Evolutionary conservation across 768 basidiomycete species (phyloP), one percentile per base, ranked within the genome.

Genomic region (Hygrocybe coccinea): DNA sequence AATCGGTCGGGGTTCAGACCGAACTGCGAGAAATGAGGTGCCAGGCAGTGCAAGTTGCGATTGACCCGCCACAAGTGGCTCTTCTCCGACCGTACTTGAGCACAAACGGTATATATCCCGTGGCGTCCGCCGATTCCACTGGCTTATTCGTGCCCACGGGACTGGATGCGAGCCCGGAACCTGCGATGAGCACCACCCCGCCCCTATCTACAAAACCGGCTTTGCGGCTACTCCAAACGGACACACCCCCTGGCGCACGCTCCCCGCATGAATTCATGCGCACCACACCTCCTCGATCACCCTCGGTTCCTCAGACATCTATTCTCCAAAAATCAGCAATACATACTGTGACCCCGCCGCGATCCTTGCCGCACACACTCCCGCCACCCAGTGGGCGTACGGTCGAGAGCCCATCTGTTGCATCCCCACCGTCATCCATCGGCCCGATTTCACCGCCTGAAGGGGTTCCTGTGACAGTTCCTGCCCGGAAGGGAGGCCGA

Each of bases 1-100:
- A 76, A 52, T 77, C 80, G 37, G 74, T 82, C 59, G 89, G 85
- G 56, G 81, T 89, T 56, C 91, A 93, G 72, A 91, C 89, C 50
- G 70, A 76, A 56, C 67, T 74, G 38, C 76, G 74, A 50, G 80
- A 83, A 63, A 78, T 75, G 61, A 74, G 76, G 52, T 76, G 74
- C 61, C 76, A 81, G 65, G 77, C 76, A 43, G 76, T 88, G 55
- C 89, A 91, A 75, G 84, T 81, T 49, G 69, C 73, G 47, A 60
- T 67, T 55, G 67, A 65, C 50, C 38, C 67, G 12, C 29, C 29
- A 17, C 39, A 24, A 44, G 58, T 61, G 24, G 64, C 60, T 54
- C 61, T 21, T 43, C 55, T 29, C 34, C 29, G 10, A 49, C 22
- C 22, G 29, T 10, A 25, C n/a, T 14, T n/a, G 22, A 55, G 35